phyloP scores from a whole-genome alignment of 2,329 filamentous ascomycete species.

The Aspergillus ustus region DNA sequence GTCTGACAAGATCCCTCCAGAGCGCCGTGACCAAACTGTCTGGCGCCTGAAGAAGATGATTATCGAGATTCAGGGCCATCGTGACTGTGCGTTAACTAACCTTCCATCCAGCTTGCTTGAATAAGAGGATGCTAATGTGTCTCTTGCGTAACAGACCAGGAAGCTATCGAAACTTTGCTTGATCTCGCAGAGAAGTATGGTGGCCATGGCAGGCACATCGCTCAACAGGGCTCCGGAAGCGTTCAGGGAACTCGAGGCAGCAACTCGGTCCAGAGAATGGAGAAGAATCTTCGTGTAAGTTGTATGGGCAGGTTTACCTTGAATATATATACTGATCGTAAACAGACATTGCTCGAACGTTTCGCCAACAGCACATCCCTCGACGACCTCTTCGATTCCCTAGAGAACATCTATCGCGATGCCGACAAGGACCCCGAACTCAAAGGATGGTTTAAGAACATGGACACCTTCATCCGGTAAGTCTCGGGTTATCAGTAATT shows the following conservation, averaged over 20 bases:
- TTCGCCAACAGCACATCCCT: constrained; percentile 94
- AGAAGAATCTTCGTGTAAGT: constrained; percentile 75
- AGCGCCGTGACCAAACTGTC: constrained; percentile 89
- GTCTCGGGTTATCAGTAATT: background rate
- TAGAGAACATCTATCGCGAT: constrained; percentile 84
- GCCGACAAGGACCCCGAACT: constrained; percentile 86
- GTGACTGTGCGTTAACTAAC: constrained; percentile 74
- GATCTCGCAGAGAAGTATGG: constrained; percentile 83
- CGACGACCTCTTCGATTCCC: constrained; percentile 81
- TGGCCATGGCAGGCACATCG: constrained; percentile 70
- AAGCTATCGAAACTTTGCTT: constrained; percentile 87
- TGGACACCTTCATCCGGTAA: constrained; percentile 72
- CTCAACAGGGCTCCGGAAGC: constrained; percentile 67
- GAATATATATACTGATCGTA: constrained; percentile 50
- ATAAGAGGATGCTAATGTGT: constrained; percentile 17
- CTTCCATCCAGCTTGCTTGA: background rate
- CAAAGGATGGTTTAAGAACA: constrained; percentile 81
- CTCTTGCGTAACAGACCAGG: constrained; percentile 61
- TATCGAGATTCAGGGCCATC: constrained; percentile 92
- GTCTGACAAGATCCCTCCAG: constrained; percentile 83
- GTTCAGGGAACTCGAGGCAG: constrained; percentile 73
- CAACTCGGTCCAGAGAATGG: constrained; percentile 69
- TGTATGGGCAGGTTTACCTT: constrained; percentile 31
- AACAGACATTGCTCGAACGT: constrained; percentile 82
- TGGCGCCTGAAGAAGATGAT: constrained; percentile 98